Evolutionary conservation across 2,329 filamentous ascomycete genomes (phyloP), one percentile per base, ranked within the genome.

Genomic region (Monascus ruber): DNA sequence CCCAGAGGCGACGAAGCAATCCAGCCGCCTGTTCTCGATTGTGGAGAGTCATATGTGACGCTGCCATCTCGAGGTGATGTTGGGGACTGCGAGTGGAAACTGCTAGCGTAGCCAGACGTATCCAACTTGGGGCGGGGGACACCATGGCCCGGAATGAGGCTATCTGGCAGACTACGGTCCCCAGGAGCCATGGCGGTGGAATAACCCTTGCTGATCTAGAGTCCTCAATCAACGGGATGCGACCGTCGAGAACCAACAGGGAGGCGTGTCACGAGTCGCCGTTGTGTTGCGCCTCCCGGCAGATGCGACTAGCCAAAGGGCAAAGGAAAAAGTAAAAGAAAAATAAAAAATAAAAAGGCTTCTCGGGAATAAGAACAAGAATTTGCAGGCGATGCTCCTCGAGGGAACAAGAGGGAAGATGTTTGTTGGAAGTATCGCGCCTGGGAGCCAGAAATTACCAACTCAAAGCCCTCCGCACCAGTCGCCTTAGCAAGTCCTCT

Each of bases 131-230:
- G 59, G 43, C 58, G 54, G 49, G 54, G 52, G 43, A 54, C 56
- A 41, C 60, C 57, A 45, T 65, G 62, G 46, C 63, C 63, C 46
- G 63, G 62, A 49, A 65, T 58, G 49, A 66, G 56, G 51, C 60
- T 64, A 46, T 62, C 57, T 47, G 63, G 63, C 41, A 62, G 50
- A 40, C 50, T 43, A 44, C 62, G 57, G 50, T 62, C 62, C 53
- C 59, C 58, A 50, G 62, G 57, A 59, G 62, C 58, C 62, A 66
- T 66, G 42, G 54, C 55, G 55, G 48, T 26, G 17, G 17, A 24
- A 36, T 31, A 37, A 26, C n/a, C 8, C 25, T 8, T 35, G 31
- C 31, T 37, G 27, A 31, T 36, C 24, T 5, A 25, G 24, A 4
- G 4, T 8, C 7, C 35, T 33, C 24, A 24, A 10, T 9, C 34